Evolutionary conservation across 129 eudicot genomes (phyloP), one percentile per base, ranked within the genome.

Genomic region (Gnaphalium uliginosum): DNA sequence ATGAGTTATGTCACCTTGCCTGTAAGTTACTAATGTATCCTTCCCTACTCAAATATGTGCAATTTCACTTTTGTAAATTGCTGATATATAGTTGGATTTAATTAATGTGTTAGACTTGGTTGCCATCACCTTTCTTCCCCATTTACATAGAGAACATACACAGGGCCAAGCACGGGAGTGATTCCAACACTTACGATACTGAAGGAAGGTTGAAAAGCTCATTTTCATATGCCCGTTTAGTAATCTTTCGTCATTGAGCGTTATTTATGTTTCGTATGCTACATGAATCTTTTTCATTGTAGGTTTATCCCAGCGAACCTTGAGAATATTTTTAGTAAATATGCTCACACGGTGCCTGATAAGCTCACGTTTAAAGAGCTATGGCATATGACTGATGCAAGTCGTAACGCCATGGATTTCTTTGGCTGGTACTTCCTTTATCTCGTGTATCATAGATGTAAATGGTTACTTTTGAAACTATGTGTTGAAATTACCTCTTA

Each of bases 141-240:
- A 84, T 89, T 32, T 85, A 89, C 84, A 79, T 85, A 72, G 74
- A 72, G 18, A 85, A 89, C 85, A 82, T 89, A 70, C 96, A 89
- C 53, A 79, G 65, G 73, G 84, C 86, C 41, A 89, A 89, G 73
- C 92, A 89, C 69, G 96, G 92, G 63, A 89, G 96, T 81, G 92
- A 89, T 73, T 74, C 88, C 23, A 66, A 82, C 2, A 82, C 89
- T 39, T 89, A 84, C 53, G 96, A 89, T 79, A 84, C 90, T 0
- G 92, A 89, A 87, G 96, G 92, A 75, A 89, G 96, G 96, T 87
- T 61, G 69, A 68, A 72, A 63, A 71, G 29, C 62, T 56, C 21
- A n/a, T 51, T 66, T 72, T 54, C 30, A 11, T 51, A 64, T 59
- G 57, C 59, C 6, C 15, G 19, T 43, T 60, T 6, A 26, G 48